Conservation (phyloP, 495 filamentous ascomycete genomes). For the Talaromyces thailandensis region DNA sequence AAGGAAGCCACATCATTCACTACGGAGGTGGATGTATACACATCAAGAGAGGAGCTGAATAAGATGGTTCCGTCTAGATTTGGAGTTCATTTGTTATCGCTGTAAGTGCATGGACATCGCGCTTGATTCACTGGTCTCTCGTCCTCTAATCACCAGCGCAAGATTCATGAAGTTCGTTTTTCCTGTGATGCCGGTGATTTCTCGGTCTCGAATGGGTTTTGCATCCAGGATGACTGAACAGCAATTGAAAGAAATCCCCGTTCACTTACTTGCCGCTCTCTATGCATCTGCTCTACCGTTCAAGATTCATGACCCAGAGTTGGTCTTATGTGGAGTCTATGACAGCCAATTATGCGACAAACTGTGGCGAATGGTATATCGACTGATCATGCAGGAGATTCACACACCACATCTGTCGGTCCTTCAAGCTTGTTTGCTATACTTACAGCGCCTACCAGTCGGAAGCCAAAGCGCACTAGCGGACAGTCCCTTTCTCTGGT, state of each 20-base stretch:
- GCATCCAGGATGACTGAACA: neutral
- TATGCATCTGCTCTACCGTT: constrained; percentile 29
- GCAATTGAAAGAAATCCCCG: constrained; percentile 15
- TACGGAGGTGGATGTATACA: neutral
- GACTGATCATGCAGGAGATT: constrained; percentile 24
- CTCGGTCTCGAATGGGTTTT: constrained; percentile 20
- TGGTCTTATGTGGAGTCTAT: constrained; percentile 15
- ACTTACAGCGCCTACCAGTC: constrained; percentile 19
- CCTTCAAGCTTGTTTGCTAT: constrained; percentile 25
- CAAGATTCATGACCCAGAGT: neutral
- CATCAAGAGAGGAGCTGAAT: constrained; percentile 16
- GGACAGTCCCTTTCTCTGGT: constrained; percentile 28
- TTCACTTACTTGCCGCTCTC: constrained; percentile 25
- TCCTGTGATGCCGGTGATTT: constrained; percentile 23
- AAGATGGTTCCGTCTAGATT: constrained; percentile 19
- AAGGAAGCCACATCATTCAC: constrained; percentile 13
- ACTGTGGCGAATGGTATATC: constrained; percentile 26
- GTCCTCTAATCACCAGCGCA: neutral
- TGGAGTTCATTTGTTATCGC: constrained; percentile 18
- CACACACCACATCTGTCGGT: constrained; percentile 25
- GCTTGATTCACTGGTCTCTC: neutral
- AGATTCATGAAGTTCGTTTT: constrained; percentile 26
- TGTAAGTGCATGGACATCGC: constrained; percentile 12
- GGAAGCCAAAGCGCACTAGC: constrained; percentile 12
- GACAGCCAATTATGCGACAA: constrained; percentile 16